These are phyloP conservation scores for Bryoerythrophyllum caledonicum DNA, from an alignment of 225 moss, liverwort and hornwort species.

Conservation along the genomic window DNA sequence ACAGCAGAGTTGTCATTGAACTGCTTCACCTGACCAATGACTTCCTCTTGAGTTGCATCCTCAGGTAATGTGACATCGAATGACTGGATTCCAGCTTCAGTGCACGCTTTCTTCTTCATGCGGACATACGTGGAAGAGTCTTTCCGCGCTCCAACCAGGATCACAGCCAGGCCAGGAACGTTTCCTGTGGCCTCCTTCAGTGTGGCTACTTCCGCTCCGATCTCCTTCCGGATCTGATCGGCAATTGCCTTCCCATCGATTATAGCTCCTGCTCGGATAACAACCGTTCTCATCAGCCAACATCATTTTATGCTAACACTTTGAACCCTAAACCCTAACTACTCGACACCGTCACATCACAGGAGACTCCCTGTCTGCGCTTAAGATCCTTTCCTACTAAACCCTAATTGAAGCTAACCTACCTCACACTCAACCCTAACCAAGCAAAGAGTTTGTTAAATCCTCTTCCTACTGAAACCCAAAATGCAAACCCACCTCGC, in stretches of 20 bases:
- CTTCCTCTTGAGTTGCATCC: constrained; percentile 59
- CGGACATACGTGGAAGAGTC: constrained; percentile 87
- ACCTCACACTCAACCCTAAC: not conserved
- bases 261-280: constrained; percentile 45
- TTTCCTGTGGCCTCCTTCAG: constrained; percentile 60
- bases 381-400: not conserved
- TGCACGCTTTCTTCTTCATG: constrained; percentile 76
- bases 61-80: constrained; percentile 66
- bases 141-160: constrained; percentile 73
- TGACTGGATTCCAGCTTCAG: constrained; percentile 67
- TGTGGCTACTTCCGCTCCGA: constrained; percentile 56
- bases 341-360: too few species aligned
- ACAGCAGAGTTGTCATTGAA: constrained; percentile 74
- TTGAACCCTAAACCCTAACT: not conserved
- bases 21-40: constrained; percentile 51
- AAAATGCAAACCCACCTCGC: too few species aligned
- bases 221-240: constrained; percentile 59
- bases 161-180: constrained; percentile 74
- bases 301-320: not conserved
- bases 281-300: not conserved
- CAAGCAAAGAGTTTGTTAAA: not conserved
- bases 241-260: constrained; percentile 85
- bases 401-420: not conserved
- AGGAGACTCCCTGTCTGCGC: too few species aligned
- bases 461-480: too few species aligned